These are phyloP conservation scores for Penicillium brasilianum DNA, from an alignment of 2,329 filamentous ascomycete species.

Conservation along the genomic window DNA sequence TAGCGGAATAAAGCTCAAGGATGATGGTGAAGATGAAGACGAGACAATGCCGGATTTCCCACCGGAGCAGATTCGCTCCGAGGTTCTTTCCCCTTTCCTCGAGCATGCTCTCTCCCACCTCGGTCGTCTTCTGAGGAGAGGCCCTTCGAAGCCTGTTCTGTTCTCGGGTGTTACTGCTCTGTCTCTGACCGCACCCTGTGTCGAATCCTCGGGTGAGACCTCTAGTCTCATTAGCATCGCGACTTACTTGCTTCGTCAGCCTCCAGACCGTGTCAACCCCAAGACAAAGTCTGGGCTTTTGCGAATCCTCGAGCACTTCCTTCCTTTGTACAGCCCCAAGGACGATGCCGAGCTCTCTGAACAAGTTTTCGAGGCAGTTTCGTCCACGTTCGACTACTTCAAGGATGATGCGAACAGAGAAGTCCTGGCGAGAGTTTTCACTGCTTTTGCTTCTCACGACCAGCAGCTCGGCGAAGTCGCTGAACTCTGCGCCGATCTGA, in stretches of 20 bases:
- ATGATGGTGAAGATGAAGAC: constrained; percentile 47
- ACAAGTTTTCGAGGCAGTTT: constrained; percentile 73
- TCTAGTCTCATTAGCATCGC: constrained; percentile 80
- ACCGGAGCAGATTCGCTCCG: constrained; percentile 41
- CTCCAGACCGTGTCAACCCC: constrained; percentile 79
- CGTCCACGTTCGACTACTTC: constrained; percentile 88
- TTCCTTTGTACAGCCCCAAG: constrained; percentile 66
- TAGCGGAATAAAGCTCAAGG: constrained; percentile 54
- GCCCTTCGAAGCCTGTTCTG: constrained; percentile 73
- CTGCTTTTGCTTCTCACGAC: constrained; percentile 71
- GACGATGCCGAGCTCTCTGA: constrained; percentile 64
- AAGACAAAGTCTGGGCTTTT: constrained; percentile 82
- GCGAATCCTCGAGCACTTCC: constrained; percentile 78
- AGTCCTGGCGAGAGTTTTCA: constrained; percentile 73
- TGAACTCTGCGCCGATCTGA: constrained; percentile 75
- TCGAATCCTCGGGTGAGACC: constrained; percentile 67
- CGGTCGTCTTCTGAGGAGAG: constrained; percentile 59
- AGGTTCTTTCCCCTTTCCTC: constrained; percentile 61
- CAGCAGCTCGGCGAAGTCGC: constrained; percentile 66
- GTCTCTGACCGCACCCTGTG: constrained; percentile 73
- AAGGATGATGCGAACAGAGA: constrained; percentile 78
- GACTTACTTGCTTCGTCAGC: constrained; percentile 80
- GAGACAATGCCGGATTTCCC: constrained; percentile 50
- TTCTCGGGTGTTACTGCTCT: constrained; percentile 79
- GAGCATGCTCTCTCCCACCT: constrained; percentile 65